Evolutionary conservation across 768 basidiomycete species (phyloP).

Genomic region (Dacryopinax primogenitus): DNA sequence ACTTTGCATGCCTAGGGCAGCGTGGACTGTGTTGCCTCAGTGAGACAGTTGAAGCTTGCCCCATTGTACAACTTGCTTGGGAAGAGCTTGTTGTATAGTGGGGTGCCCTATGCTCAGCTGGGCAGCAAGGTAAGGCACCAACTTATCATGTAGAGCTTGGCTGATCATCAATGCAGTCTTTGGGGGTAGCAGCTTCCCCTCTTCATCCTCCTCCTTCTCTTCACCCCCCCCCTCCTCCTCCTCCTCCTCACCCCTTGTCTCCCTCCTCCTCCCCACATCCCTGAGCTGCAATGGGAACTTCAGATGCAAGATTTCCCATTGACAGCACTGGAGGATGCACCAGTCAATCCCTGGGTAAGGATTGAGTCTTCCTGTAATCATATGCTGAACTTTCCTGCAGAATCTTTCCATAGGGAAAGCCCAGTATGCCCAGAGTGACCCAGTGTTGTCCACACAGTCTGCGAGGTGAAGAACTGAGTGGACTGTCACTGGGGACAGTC

Average conservation of each 20-base stretch:
- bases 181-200: neutral
- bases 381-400: conserved; percentile 24
- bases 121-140: neutral
- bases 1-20: neutral
- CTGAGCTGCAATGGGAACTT: neutral
- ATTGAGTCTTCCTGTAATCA: conserved; percentile 18
- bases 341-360: conserved; percentile 26
- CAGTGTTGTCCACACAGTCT: conserved; percentile 24
- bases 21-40: neutral
- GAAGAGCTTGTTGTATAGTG: neutral
- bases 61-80: neutral
- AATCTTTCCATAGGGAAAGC: conserved; percentile 29
- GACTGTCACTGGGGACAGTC: conserved; percentile 25
- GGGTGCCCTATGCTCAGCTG: neutral
- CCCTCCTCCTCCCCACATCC: too few species aligned
- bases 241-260: too few species aligned
- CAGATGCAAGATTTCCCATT: conserved; percentile 6
- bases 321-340: conserved; percentile 21
- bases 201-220: neutral
- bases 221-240: too few species aligned
- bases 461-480: conserved; percentile 29
- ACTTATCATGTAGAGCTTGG: neutral
- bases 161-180: neutral
- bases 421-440: conserved; percentile 30
- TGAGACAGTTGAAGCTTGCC: neutral